These are phyloP conservation scores for Aspergillus sp. DNA, from an alignment of 2,329 filamentous ascomycete species.

Conservation along the genomic window DNA sequence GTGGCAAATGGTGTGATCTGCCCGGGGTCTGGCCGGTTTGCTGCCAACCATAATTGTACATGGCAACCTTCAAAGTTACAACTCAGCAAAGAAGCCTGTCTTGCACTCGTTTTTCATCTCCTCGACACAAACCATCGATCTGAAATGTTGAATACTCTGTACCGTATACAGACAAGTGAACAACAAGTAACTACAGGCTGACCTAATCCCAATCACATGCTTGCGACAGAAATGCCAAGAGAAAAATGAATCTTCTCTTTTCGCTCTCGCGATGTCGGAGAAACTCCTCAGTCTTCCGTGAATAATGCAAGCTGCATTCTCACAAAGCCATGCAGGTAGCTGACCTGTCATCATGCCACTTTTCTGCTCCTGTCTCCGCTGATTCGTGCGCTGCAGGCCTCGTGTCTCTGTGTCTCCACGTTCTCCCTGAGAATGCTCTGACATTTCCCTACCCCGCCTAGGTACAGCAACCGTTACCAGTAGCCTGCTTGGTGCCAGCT, in stretches of 20 bases:
- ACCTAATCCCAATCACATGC: slow-evolving; percentile 15
- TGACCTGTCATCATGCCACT: slow-evolving; percentile 6
- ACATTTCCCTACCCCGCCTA: slow-evolving; percentile 10
- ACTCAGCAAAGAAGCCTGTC: neutral
- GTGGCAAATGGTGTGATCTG: too few species aligned
- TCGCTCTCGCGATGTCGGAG: neutral
- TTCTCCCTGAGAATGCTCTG: slow-evolving; percentile 7
- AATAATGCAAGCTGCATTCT: neutral
- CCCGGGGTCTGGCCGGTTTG: neutral
- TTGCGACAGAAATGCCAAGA: neutral
- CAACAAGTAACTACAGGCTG: neutral
- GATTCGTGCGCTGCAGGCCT: slow-evolving; percentile 1
- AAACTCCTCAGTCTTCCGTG: neutral
- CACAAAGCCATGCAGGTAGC: slow-evolving; percentile 3
- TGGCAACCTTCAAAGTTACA: neutral
- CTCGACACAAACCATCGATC: neutral
- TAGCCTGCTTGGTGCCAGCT: neutral
- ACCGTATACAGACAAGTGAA: neutral
- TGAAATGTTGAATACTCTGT: neutral
- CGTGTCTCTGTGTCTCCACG: slow-evolving; percentile 3
- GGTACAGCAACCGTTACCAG: slow-evolving; percentile 5
- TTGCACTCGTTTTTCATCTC: neutral
- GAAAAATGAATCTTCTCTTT: neutral
- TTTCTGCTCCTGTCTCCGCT: neutral
- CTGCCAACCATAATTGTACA: neutral